Evolutionary conservation across 371 early-diverging fungal species (phyloP).

Genomic region (Quaeritorhiza haematococci): DNA sequence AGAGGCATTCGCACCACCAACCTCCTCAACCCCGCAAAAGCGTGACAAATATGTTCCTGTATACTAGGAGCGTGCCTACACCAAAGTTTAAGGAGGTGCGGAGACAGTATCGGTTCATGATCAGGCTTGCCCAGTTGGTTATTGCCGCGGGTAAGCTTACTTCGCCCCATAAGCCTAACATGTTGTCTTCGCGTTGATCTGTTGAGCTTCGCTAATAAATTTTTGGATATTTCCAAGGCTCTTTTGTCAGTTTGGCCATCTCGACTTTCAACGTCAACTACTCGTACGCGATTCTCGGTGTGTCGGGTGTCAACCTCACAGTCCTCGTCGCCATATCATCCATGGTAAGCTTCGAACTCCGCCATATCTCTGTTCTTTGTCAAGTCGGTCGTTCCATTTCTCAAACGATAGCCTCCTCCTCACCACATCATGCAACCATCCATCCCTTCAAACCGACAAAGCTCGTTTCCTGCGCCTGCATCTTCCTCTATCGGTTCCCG

Average conservation of each 20-base stretch:
- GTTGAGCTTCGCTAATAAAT: background rate
- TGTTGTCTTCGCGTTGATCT: background rate
- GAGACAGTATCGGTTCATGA: background rate
- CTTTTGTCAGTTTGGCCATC: background rate
- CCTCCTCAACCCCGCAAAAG: too few species aligned
- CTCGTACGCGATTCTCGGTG: conserved; percentile 1
- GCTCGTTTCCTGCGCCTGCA: conserved; percentile 39
- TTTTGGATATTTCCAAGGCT: background rate
- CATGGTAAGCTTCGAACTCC: background rate
- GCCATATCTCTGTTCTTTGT: too few species aligned
- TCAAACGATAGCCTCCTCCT: too few species aligned
- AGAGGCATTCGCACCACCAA: too few species aligned
- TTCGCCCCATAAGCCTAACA: background rate
- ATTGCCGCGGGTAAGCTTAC: background rate
- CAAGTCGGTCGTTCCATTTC: too few species aligned
- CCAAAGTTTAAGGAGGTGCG: background rate
- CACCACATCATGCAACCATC: too few species aligned
- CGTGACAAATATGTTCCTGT: background rate
- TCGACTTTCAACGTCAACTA: conserved; percentile 5
- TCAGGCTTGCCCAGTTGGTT: background rate
- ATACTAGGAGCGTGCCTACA: background rate
- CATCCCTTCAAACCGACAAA: conserved; percentile 5
- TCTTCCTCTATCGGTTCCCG: conserved; percentile 41
- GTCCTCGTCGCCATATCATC: background rate
- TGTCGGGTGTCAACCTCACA: conserved; percentile 2